These are phyloP conservation scores for Nepenthes mirabilis DNA, from an alignment of 148 eudicot genomes.

Conservation along the genomic window DNA sequence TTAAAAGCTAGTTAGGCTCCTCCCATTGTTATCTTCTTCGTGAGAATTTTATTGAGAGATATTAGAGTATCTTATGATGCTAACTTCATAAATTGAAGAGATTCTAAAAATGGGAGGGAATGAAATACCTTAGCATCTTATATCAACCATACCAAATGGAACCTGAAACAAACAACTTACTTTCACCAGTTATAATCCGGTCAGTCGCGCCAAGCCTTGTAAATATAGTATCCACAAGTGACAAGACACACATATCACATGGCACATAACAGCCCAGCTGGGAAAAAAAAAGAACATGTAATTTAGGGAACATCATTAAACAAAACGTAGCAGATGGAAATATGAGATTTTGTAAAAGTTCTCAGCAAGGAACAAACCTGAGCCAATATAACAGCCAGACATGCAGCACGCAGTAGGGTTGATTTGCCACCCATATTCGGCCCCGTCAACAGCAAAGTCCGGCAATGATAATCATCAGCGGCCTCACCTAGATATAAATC, in stretches of 20 bases:
- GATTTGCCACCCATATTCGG: conserved; percentile 99
- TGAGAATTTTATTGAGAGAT: no score
- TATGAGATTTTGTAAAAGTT: neutral
- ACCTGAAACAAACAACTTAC: conserved; percentile 52
- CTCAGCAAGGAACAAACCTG: conserved; percentile 45
- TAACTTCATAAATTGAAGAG: no score
- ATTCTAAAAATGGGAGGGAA: no score
- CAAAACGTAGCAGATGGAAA: neutral
- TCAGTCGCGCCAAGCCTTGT: conserved; percentile 98
- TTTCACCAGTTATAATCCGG: conserved; percentile 95
- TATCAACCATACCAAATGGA: neutral
- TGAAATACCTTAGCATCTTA: no score
- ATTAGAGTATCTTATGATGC: no score
- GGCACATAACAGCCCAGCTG: conserved; percentile 99
- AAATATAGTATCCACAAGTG: conserved; percentile 81
- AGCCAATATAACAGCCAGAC: conserved; percentile 78
- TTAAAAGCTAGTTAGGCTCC: no score
- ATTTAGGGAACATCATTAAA: conserved; percentile 1
- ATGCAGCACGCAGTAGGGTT: conserved; percentile 86
- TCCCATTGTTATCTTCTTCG: no score
- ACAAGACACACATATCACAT: conserved; percentile 56
- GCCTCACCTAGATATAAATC: conserved; percentile 64
- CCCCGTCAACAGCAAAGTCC: conserved; percentile 89
- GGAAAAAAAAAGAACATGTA: conserved; percentile 14
- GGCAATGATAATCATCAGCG: conserved; percentile 33